Evolutionary conservation across 2,329 filamentous ascomycete species (phyloP), one percentile per base, ranked within the genome.

Genomic region (Helotiales sp.): DNA sequence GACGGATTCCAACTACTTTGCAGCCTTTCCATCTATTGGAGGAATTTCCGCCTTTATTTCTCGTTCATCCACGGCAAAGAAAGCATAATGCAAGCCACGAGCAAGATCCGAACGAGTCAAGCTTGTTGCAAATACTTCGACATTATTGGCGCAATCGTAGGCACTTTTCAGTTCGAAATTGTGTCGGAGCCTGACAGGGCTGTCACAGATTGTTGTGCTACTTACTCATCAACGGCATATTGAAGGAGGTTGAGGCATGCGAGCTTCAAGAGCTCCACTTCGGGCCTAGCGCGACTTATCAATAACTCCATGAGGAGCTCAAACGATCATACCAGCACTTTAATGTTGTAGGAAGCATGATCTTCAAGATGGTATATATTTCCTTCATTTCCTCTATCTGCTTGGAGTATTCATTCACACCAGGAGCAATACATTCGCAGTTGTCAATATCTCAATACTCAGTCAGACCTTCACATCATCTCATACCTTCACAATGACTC

Each of bases 311-410:
- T 10, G 40, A 50, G 19, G 12, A 34, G 13, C 36, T 33, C 44
- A 12, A 50, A 24, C n/a, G 22, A n/a, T 29, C 42, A 27, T 19
- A 15, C 44, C 33, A 93, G 48, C 97, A 93, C 93, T 30, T 38
- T 5, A 44, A 13, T 33, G 25, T 47, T 30, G 15, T 31, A 13
- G 22, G 12, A 33, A 5, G 8, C 30, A 36, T n/a, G 40, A 42
- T 19, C 17, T 27, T 19, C 12, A 53, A 46, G 38, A 19, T 51
- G 13, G 25, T 58, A 58, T 61, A 58, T 61, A 61, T 53, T 42
- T 31, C 19, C 47, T 8, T 51, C 38, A 29, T 47, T 30, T 56
- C 50, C 38, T 51, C 34, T 44, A 24, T 55, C 13, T 47, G 19
- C 33, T 44, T 17, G 13, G 17, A 22, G 19, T 58, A 7, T 25